Evolutionary conservation across 2,329 filamentous ascomycete genomes (phyloP), one percentile per base, ranked within the genome.

Genomic region (Fusarium drepaniforme): DNA sequence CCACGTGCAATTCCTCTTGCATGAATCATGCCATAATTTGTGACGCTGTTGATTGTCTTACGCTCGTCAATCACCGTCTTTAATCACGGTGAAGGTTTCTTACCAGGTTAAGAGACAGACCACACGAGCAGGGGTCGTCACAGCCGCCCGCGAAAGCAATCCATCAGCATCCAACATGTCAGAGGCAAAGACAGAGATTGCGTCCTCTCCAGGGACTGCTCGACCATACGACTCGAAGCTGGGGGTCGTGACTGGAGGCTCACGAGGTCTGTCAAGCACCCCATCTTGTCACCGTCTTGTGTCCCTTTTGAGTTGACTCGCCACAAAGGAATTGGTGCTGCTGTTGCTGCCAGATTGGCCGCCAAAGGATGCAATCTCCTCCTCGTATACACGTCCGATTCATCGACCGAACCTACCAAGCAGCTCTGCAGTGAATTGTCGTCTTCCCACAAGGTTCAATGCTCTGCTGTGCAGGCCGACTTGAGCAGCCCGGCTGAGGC

Each of bases 291-390:
- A n/a, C 28, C n/a, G 37, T 53, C n/a, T 44, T 15, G 25, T 35
- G 37, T 7, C 23, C 28, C 13, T 11, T 42, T 56, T 74, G 53
- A 73, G 44, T 60, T 76, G 53, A 75, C 62, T 44, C 35, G 38
- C 57, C 28, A 40, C 58, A 25, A 68, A 90, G 90, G 90, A 68
- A 92, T 92, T 67, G 91, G 91, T 33, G 89, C 88, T 23, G 88
- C 89, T 30, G 89, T 90, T 58, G 88, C 86, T 64, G 84, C 84
- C 53, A 88, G 90, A 66, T 86, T 93, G 13, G 90, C 90, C 37
- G 85, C 85, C 79, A 92, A 92, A 82, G 91, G 91, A 63, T 87
- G 86, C 81, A 88, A 88, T 66, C 82, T 93, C 18, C 82, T 92
- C 56, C 83, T 92, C 69, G 90, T 90, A 80, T 92, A 91, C 81